A percentile compares a stretch with the other conserved stretches of the same genome.
phyloP scores from a whole-genome alignment of 2,329 filamentous ascomycete species.

The Coniochaeta pulveracea region DNA sequence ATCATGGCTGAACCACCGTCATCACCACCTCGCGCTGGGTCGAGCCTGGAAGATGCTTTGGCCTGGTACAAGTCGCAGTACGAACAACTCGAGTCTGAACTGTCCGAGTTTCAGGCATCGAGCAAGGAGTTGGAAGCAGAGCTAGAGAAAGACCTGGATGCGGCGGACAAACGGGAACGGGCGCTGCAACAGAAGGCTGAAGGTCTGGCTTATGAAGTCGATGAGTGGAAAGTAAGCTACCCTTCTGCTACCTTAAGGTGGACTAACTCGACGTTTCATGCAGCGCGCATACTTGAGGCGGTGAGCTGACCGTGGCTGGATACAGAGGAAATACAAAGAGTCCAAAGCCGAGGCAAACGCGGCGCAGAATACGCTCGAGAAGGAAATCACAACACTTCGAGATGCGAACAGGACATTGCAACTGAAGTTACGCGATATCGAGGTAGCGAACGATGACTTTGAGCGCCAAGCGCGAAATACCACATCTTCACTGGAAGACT shows the following conservation, averaged over 20 bases:
- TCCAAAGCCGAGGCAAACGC: slow-evolving; percentile 78
- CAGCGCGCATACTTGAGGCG: neutral
- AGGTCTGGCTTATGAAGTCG: slow-evolving; percentile 73
- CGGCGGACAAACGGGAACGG: slow-evolving; percentile 86
- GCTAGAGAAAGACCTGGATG: slow-evolving; percentile 90
- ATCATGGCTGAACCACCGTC: slow-evolving; percentile 49
- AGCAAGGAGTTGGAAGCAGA: slow-evolving; percentile 91
- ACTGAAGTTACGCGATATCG: slow-evolving; percentile 80
- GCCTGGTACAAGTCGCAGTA: slow-evolving; percentile 96
- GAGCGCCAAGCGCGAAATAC: slow-evolving; percentile 94
- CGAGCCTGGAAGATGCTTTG: slow-evolving; percentile 61
- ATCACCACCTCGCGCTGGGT: slow-evolving; percentile 44
- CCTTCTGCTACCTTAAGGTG: slow-evolving; percentile 1
- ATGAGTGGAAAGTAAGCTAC: slow-evolving; percentile 86
- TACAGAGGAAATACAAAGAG: slow-evolving; percentile 87
- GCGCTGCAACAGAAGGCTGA: slow-evolving; percentile 80
- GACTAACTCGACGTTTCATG: neutral
- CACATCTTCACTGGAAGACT: slow-evolving; percentile 86
- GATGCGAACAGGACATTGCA: slow-evolving; percentile 75
- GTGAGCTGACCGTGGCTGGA: slow-evolving; percentile 10
- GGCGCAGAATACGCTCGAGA: slow-evolving; percentile 79
- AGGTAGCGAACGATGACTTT: slow-evolving; percentile 97
- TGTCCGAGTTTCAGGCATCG: slow-evolving; percentile 87
- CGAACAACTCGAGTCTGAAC: slow-evolving; percentile 80
- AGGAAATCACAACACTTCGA: slow-evolving; percentile 86